A percentile compares a stretch with the other conserved stretches of the same genome.
Conservation (phyloP, 2,329 filamentous ascomycete genomes). For the Bipolaris bicolor region DNA sequence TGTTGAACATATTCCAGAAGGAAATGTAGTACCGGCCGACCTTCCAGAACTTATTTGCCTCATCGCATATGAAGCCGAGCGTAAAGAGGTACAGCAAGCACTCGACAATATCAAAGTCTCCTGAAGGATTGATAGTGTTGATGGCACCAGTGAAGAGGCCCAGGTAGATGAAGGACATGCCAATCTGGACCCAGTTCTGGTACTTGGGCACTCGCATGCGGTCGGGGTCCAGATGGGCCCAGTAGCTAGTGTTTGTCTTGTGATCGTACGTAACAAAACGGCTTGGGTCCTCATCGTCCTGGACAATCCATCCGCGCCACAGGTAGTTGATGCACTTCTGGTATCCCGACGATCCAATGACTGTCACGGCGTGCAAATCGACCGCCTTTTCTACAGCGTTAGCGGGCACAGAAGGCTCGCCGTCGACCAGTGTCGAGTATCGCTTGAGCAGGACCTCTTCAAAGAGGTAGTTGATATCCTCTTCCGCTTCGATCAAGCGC, state of each 20-base stretch:
- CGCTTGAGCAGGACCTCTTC: constrained; percentile 83
- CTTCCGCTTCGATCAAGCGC: constrained; percentile 82
- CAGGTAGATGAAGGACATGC: constrained; percentile 83
- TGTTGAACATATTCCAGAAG: constrained; percentile 98
- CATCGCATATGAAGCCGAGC: constrained; percentile 86
- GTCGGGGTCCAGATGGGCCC: constrained; percentile 87
- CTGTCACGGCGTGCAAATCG: constrained; percentile 83
- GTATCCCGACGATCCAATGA: constrained; percentile 92
- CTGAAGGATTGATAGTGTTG: constrained; percentile 87
- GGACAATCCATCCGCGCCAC: constrained; percentile 96
- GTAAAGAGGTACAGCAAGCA: constrained; percentile 89
- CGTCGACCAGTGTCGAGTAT: constrained; percentile 80
- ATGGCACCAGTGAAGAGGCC: constrained; percentile 87
- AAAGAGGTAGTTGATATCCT: constrained; percentile 78
- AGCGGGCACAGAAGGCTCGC: constrained; percentile 72
- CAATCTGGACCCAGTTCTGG: constrained; percentile 86
- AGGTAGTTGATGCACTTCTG: constrained; percentile 93
- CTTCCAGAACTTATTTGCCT: constrained; percentile 89
- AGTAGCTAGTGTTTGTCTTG: constrained; percentile 78
- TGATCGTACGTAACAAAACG: constrained; percentile 87
- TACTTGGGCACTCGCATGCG: constrained; percentile 92
- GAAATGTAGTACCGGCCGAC: constrained; percentile 88
- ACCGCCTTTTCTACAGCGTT: constrained; percentile 95
- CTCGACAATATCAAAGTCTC: constrained; percentile 84
- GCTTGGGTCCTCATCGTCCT: constrained; percentile 89